These are phyloP conservation scores for Aureobasidium subglaciale DNA, from an alignment of 2,329 filamentous ascomycete genomes.

Conservation along the genomic window DNA sequence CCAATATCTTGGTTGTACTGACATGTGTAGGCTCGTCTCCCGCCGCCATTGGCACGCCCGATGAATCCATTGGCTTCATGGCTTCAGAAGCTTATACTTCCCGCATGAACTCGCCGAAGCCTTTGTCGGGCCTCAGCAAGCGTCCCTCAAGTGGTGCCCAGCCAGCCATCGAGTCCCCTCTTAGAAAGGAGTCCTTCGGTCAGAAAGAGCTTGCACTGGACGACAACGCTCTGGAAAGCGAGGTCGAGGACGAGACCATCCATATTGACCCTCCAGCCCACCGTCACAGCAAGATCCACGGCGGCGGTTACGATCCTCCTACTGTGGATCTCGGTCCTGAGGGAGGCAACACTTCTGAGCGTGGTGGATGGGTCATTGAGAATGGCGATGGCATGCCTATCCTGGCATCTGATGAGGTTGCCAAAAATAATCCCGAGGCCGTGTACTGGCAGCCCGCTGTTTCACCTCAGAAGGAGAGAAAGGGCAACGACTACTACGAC, in stretches of 20 bases:
- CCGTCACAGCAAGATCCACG: slow-evolving; percentile 37
- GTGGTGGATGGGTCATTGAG: slow-evolving; percentile 50
- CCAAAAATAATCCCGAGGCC: slow-evolving; percentile 66
- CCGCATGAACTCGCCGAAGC: slow-evolving; percentile 60
- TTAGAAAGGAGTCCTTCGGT: slow-evolving; percentile 43
- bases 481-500: slow-evolving; percentile 46
- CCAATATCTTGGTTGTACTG: not conserved
- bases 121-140: slow-evolving; percentile 31
- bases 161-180: slow-evolving; percentile 32
- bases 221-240: slow-evolving; percentile 33
- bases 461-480: slow-evolving; percentile 62
- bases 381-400: slow-evolving; percentile 68
- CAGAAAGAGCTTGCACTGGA: slow-evolving; percentile 12
- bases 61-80: slow-evolving; percentile 83
- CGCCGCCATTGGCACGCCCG: slow-evolving; percentile 65
- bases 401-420: slow-evolving; percentile 78
- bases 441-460: slow-evolving; percentile 71
- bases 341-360: slow-evolving; percentile 38
- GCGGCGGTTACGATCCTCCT: slow-evolving; percentile 45
- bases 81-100: slow-evolving; percentile 78
- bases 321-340: slow-evolving; percentile 45
- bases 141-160: slow-evolving; percentile 31
- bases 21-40: slow-evolving; percentile 52
- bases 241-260: slow-evolving; percentile 55
- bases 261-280: slow-evolving; percentile 65